Evolutionary conservation across 2,329 filamentous ascomycete species (phyloP).

Genomic region (Fusarium illudens): DNA sequence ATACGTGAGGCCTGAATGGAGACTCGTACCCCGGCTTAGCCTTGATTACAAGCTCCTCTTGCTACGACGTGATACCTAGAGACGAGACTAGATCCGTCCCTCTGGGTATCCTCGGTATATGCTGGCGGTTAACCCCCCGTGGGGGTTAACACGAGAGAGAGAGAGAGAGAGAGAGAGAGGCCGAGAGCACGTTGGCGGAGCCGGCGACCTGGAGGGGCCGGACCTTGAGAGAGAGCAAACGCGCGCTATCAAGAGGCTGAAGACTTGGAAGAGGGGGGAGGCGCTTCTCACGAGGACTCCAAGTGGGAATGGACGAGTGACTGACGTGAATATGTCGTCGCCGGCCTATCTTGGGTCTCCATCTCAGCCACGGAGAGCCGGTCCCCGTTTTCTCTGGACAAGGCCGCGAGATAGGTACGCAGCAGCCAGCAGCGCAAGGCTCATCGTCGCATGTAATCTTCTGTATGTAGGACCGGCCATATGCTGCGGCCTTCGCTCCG

Average conservation of each 20-base stretch:
- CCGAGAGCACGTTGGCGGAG: not conserved
- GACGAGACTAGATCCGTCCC: not conserved
- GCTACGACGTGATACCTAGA: not conserved
- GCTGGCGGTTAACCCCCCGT: not conserved
- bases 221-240: not conserved
- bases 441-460: not conserved
- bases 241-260: not conserved
- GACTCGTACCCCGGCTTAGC: constrained; percentile 1
- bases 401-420: not conserved
- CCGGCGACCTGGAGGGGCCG: not conserved
- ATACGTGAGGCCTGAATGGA: constrained; percentile 20
- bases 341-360: not conserved
- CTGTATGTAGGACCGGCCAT: not conserved
- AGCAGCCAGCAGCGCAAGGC: not conserved
- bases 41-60: not conserved
- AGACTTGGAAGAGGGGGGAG: not conserved
- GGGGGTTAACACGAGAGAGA: not conserved
- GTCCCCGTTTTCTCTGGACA: not conserved
- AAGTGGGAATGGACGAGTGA: constrained; percentile 10
- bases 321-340: constrained; percentile 1
- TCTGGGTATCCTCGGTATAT: not conserved
- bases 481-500: not conserved
- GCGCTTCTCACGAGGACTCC: constrained; percentile 5
- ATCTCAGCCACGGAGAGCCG: not conserved
- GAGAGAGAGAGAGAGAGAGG: not conserved